Percentiles rank a stretch among this genome's conserved stretches.
Evolutionary conservation across 2,329 filamentous ascomycete genomes (phyloP).

Genomic region (Diaporthe aspalathi): DNA sequence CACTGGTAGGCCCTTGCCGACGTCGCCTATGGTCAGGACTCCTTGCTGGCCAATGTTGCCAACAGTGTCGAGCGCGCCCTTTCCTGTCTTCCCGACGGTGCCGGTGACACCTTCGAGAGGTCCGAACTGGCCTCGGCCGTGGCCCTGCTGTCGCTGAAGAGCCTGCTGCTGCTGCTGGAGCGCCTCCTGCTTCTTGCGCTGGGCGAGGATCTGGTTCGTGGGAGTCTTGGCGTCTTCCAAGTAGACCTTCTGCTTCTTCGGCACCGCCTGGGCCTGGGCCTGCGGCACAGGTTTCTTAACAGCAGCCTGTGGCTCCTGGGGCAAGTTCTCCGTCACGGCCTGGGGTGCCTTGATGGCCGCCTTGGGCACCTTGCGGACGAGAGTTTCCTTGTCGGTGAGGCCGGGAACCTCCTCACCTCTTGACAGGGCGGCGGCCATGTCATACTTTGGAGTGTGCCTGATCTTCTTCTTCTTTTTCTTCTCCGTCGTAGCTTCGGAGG

Average conservation of each 20-base stretch:
- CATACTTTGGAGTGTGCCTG: slow-evolving; percentile 34
- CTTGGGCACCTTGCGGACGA: slow-evolving; percentile 31
- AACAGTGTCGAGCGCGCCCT: slow-evolving; percentile 26
- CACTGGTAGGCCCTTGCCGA: slow-evolving; percentile 34
- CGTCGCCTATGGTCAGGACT: slow-evolving; percentile 30
- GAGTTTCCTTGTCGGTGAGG: slow-evolving; percentile 34
- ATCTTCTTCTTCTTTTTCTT: slow-evolving; percentile 40
- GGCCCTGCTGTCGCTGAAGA: slow-evolving; percentile 16
- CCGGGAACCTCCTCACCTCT: slow-evolving; percentile 38
- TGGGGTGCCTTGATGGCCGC: slow-evolving; percentile 2
- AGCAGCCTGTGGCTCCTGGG: slow-evolving; percentile 17
- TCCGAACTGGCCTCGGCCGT: slow-evolving; percentile 8
- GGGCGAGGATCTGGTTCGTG: slow-evolving; percentile 34
- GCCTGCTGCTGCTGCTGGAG: slow-evolving; percentile 16
- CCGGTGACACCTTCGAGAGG: slow-evolving; percentile 1
- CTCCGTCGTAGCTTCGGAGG: slow-evolving; percentile 27
- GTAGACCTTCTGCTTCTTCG: slow-evolving; percentile 38
- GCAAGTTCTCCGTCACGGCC: slow-evolving; percentile 30
- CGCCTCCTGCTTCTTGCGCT: slow-evolving; percentile 34
- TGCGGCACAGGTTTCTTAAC: slow-evolving; percentile 23
- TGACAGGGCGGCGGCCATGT: slow-evolving; percentile 35
- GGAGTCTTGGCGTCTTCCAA: slow-evolving; percentile 29
- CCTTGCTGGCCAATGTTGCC: slow-evolving; percentile 34
- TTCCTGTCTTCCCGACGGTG: slow-evolving; percentile 16
- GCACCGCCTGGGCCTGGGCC: background rate